These are phyloP conservation scores for Hymenoscyphus infarciens DNA, from an alignment of 2,329 filamentous ascomycete species.

Conservation along the genomic window DNA sequence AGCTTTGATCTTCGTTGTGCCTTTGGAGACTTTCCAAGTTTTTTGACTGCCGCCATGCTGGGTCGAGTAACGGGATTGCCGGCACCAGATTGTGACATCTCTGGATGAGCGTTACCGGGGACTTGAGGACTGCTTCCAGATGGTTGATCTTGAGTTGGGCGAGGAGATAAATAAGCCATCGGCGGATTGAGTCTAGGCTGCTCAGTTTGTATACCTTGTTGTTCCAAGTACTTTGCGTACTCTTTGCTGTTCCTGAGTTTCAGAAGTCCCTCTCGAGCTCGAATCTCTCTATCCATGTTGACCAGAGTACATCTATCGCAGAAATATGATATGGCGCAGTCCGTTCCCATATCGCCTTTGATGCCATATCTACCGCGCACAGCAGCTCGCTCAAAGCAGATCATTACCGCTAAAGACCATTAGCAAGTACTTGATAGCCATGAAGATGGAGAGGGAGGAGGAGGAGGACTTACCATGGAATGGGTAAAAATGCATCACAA, in stretches of 20 bases:
- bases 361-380: conserved; percentile 44
- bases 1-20: conserved; percentile 7
- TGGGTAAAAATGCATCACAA: conserved; percentile 5
- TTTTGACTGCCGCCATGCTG: neutral
- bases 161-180: conserved; percentile 8
- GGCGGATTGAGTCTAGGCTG: conserved; percentile 7
- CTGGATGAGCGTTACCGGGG: neutral
- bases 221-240: conserved; percentile 4
- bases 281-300: conserved; percentile 44
- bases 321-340: conserved; percentile 38
- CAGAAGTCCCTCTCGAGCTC: conserved; percentile 37
- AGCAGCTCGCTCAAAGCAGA: conserved; percentile 34
- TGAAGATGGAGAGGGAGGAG: neutral
- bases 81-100: neutral
- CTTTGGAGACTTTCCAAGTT: neutral
- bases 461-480: neutral
- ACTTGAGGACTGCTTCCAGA: neutral
- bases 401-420: neutral
- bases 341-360: conserved; percentile 35
- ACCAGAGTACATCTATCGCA: conserved; percentile 42
- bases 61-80: neutral
- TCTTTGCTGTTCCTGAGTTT: conserved; percentile 17
- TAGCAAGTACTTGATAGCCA: neutral
- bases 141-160: neutral
- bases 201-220: conserved; percentile 3